Percentiles rank a stretch among this genome's conserved stretches.
phyloP scores from a whole-genome alignment of 306 rosid species.

The Cucurbita pepo region DNA sequence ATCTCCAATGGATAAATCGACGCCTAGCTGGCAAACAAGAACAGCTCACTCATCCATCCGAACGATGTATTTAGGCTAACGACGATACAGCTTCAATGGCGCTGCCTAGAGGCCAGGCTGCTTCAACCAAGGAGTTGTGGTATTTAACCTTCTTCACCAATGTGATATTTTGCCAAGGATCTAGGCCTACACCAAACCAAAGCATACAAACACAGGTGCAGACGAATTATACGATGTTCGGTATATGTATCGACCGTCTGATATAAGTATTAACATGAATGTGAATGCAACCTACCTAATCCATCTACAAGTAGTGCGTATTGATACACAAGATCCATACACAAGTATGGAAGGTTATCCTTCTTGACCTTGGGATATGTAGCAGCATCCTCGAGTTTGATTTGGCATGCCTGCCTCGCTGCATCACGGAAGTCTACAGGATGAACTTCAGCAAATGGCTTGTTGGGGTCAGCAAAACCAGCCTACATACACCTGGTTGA shows the following conservation, averaged over 20 bases:
- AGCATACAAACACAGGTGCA: neutral
- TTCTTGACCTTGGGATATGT: slow-evolving; percentile 36
- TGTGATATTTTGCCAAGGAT: slow-evolving; percentile 87
- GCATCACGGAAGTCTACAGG: slow-evolving; percentile 70
- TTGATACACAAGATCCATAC: slow-evolving; percentile 96
- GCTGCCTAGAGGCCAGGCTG: slow-evolving; percentile 98
- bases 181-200: slow-evolving; percentile 39
- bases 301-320: slow-evolving; percentile 78
- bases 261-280: neutral
- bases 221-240: neutral
- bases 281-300: slow-evolving; percentile 45
- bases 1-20: neutral
- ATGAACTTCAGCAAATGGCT: slow-evolving; percentile 41
- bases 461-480: slow-evolving; percentile 65
- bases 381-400: slow-evolving; percentile 50
- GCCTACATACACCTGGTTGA: slow-evolving; percentile 28
- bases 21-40: neutral
- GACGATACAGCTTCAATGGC: slow-evolving; percentile 95
- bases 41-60: neutral
- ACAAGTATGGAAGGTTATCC: slow-evolving; percentile 72
- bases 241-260: neutral
- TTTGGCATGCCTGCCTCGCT: slow-evolving; percentile 83
- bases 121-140: slow-evolving; percentile 67
- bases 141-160: slow-evolving; percentile 86
- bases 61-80: neutral